Percentiles rank a stretch among this genome's conserved stretches.
Conservation (phyloP, 495 filamentous ascomycete genomes). For the Penicillium dipodomyicola region DNA sequence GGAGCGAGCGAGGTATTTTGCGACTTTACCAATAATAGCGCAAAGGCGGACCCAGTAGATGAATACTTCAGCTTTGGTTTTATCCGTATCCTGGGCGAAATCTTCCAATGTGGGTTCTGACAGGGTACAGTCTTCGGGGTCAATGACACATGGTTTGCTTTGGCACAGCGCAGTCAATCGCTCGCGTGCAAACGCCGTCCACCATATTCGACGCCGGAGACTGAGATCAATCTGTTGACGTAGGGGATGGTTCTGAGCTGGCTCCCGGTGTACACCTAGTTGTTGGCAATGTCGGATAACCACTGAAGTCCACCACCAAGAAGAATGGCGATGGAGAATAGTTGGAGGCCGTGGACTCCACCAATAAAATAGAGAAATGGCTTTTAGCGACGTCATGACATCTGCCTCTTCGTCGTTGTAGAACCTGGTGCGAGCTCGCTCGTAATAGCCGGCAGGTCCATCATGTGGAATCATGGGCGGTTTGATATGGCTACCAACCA, state of each 20-base stretch:
- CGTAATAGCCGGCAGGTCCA: constrained; percentile 34
- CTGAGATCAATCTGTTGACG: constrained; percentile 23
- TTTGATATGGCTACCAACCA: constrained; percentile 32
- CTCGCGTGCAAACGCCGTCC: constrained; percentile 39
- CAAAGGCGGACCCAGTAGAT: constrained; percentile 36
- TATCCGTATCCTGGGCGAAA: constrained; percentile 19
- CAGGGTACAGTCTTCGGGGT: constrained; percentile 36
- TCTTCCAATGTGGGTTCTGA: constrained; percentile 30
- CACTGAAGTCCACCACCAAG: constrained; percentile 42
- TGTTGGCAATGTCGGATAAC: constrained; percentile 39
- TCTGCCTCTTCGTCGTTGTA: constrained; percentile 35
- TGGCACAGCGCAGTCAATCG: constrained; percentile 38
- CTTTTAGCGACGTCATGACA: constrained; percentile 29
- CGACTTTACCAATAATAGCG: constrained; percentile 33
- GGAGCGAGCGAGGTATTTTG: constrained; percentile 30
- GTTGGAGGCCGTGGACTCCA: constrained; percentile 36
- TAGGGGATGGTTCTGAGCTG: constrained; percentile 9
- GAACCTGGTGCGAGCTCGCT: constrained; percentile 28
- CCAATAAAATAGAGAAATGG: constrained; percentile 38
- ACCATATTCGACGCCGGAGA: constrained; percentile 37
- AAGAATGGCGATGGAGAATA: constrained; percentile 34
- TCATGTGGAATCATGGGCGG: constrained; percentile 36
- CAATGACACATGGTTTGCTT: constrained; percentile 36
- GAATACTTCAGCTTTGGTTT: constrained; percentile 33
- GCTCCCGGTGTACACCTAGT: constrained; percentile 35